Evolutionary conservation across 2,329 filamentous ascomycete species (phyloP).

Genomic region (Geosmithia morbida): DNA sequence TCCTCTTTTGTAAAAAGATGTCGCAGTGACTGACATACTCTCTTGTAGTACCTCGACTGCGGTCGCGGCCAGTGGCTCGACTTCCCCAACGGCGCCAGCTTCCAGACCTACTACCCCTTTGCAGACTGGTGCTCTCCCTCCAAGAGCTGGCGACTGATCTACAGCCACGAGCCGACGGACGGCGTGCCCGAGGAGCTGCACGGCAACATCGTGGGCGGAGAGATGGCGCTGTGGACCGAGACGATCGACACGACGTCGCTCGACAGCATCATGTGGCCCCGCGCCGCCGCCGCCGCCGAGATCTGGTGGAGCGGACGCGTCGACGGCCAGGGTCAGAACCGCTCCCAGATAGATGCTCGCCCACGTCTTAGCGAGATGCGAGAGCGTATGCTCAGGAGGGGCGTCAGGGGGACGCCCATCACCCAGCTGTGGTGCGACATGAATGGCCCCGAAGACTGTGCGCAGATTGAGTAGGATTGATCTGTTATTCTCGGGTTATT

Average conservation of each 20-base stretch:
- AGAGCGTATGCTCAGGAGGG: constrained; percentile 57
- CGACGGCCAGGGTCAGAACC: constrained; percentile 51
- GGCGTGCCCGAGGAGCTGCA: constrained; percentile 46
- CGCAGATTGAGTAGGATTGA: neutral
- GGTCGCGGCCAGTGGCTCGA: constrained; percentile 69
- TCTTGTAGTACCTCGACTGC: constrained; percentile 71
- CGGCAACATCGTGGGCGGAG: constrained; percentile 63
- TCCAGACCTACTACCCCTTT: constrained; percentile 49
- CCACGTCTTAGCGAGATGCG: constrained; percentile 62
- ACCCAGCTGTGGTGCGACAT: constrained; percentile 63
- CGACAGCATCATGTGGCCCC: constrained; percentile 66
- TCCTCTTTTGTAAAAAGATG: no score
- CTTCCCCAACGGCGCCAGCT: constrained; percentile 42
- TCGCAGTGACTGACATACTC: no score
- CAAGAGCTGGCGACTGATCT: constrained; percentile 72
- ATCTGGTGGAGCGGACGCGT: constrained; percentile 65
- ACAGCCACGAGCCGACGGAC: constrained; percentile 61
- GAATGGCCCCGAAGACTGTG: constrained; percentile 6
- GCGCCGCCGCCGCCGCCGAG: constrained; percentile 60
- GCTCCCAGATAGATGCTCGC: constrained; percentile 55
- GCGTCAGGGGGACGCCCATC: constrained; percentile 48
- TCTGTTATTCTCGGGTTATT: neutral
- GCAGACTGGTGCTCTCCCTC: constrained; percentile 66
- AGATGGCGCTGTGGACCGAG: constrained; percentile 72
- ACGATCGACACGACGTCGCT: constrained; percentile 62